A percentile compares a stretch with the other conserved stretches of the same genome.
These are phyloP conservation scores for Nemophila menziesii DNA, from an alignment of 257 asterid species.

Conservation along the genomic window DNA sequence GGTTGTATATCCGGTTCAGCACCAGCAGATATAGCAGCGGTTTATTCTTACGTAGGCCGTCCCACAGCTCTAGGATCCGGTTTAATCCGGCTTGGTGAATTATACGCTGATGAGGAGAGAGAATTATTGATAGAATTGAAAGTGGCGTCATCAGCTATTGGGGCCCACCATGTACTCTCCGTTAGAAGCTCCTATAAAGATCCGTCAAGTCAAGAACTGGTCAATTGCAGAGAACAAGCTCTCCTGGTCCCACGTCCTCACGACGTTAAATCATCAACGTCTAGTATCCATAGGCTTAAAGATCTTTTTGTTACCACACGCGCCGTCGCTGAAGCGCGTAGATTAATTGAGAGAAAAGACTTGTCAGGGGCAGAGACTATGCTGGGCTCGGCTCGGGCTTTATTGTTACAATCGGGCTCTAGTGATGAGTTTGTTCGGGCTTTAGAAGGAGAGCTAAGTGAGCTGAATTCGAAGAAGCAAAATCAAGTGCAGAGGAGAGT, in stretches of 20 bases:
- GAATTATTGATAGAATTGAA: constrained; percentile 66
- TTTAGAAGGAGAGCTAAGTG: constrained; percentile 70
- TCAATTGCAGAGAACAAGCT: constrained; percentile 48
- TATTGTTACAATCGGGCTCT: constrained; percentile 53
- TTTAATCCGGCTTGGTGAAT: constrained; percentile 54
- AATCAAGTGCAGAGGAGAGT: constrained; percentile 15
- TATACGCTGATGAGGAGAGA: constrained; percentile 68
- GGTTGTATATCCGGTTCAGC: constrained; percentile 47
- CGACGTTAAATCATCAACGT: constrained; percentile 55
- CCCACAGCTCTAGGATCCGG: constrained; percentile 50
- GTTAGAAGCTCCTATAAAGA: constrained; percentile 73
- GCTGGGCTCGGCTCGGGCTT: constrained; percentile 66
- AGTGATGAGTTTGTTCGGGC: constrained; percentile 61
- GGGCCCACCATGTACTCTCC: constrained; percentile 77
- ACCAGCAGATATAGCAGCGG: constrained; percentile 52
- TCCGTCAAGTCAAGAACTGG: constrained; percentile 69
- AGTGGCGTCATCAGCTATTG: constrained; percentile 52
- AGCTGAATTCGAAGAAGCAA: constrained; percentile 36
- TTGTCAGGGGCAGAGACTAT: constrained; percentile 62
- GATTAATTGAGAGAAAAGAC: constrained; percentile 43
- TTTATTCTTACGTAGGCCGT: constrained; percentile 40
- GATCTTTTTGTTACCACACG: constrained; percentile 61
- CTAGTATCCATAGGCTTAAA: constrained; percentile 50
- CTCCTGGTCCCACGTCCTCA: constrained; percentile 62
- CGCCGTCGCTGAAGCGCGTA: constrained; percentile 75